Conservation (phyloP, 805 yeast genomes). For the Candida golubevii region DNA sequence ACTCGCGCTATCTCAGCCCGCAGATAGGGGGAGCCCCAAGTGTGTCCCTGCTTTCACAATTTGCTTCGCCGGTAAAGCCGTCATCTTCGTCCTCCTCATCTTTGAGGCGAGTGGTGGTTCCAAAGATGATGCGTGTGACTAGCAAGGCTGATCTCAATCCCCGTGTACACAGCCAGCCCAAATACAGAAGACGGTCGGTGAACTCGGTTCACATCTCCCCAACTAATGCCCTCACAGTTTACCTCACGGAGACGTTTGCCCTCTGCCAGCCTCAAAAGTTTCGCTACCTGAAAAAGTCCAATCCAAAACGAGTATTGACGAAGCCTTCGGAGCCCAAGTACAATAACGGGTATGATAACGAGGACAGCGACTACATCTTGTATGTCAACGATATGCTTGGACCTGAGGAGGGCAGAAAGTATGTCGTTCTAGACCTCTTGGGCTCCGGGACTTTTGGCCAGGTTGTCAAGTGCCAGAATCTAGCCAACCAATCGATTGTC, state of each 20-base stretch:
- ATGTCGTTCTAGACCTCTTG: constrained; percentile 80
- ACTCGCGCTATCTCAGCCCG: constrained; percentile 10
- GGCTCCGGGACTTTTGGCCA: constrained; percentile 99
- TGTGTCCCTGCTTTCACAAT: constrained; percentile 1
- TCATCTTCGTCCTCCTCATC: not conserved
- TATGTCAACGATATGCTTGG: constrained; percentile 95
- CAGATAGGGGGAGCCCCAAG: constrained; percentile 7
- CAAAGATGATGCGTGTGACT: constrained; percentile 43
- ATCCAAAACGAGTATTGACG: constrained; percentile 89
- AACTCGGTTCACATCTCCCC: constrained; percentile 71
- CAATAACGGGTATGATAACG: constrained; percentile 84
- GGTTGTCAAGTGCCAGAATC: constrained; percentile 88
- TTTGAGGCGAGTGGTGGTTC: constrained; percentile 31
- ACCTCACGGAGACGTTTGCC: constrained; percentile 73
- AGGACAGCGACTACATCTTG: constrained; percentile 82
- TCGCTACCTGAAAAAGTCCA: constrained; percentile 75
- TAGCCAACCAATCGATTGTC: constrained; percentile 75
- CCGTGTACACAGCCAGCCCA: constrained; percentile 54
- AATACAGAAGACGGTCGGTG: constrained; percentile 65
- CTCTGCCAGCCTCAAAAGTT: constrained; percentile 77
- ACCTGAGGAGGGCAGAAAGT: constrained; percentile 75
- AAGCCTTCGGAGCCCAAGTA: constrained; percentile 82
- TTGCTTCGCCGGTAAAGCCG: constrained; percentile 1
- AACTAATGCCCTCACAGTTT: constrained; percentile 69
- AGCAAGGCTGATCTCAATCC: constrained; percentile 58